Conservation (phyloP, 108 stramenopile genomes). For the Discostella stelligeroides region DNA sequence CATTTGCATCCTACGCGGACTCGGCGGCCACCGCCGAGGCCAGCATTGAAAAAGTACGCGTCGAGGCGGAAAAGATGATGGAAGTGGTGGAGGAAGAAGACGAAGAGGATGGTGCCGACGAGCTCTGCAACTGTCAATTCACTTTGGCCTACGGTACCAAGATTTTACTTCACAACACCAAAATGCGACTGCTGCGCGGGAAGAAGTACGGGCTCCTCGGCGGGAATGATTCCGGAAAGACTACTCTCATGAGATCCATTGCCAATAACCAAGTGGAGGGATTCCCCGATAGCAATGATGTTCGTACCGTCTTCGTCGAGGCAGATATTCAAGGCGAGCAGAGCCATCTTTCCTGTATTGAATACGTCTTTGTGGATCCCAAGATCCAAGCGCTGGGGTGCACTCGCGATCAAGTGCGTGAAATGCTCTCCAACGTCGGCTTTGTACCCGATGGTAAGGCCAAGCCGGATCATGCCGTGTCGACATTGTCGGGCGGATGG, state of each 20-base stretch:
- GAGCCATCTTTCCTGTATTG: conserved; percentile 95
- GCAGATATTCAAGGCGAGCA: conserved; percentile 99
- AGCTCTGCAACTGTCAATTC: conserved; percentile 99
- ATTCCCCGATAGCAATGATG: conserved; percentile 94
- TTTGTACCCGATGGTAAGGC: conserved; percentile 96
- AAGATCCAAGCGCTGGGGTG: conserved; percentile 86
- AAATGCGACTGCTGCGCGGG: conserved; percentile 97
- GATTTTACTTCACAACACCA: conserved; percentile 99
- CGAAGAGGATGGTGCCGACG: conserved; percentile 98
- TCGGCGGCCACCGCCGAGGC: conserved; percentile 67
- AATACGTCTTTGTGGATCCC: conserved; percentile 92
- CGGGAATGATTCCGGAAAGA: conserved; percentile 98
- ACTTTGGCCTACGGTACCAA: conserved; percentile 99
- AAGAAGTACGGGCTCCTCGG: conserved; percentile 98
- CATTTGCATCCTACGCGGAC: conserved; percentile 64
- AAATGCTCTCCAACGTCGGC: conserved; percentile 94
- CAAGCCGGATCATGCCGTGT: conserved; percentile 97
- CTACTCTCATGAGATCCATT: conserved; percentile 98
- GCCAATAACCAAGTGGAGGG: conserved; percentile 99
- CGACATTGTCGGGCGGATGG: conserved; percentile 98
- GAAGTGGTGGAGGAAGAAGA: conserved; percentile 90
- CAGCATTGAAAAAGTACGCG: conserved; percentile 82
- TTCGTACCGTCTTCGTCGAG: conserved; percentile 99
- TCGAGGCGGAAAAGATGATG: conserved; percentile 85
- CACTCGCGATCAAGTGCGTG: conserved; percentile 80